These are phyloP conservation scores for Penium margaritaceum DNA, from an alignment of 139 green algal species.

Conservation along the genomic window DNA sequence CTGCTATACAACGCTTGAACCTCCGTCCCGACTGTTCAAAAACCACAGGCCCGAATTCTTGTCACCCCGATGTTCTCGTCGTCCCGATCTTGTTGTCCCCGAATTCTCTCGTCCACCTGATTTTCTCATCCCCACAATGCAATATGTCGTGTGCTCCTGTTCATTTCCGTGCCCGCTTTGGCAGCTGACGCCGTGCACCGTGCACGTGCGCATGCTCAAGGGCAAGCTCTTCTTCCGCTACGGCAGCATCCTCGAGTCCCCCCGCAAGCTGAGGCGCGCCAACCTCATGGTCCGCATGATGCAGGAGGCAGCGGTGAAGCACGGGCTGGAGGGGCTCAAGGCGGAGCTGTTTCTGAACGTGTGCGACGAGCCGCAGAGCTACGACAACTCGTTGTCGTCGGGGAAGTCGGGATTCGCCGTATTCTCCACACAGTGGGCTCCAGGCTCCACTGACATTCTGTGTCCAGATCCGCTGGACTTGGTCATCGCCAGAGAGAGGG, in stretches of 20 bases:
- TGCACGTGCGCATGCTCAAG: not conserved
- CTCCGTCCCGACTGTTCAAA: too few relatives aligned
- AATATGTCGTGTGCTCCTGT: too few relatives aligned
- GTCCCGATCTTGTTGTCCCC: too few relatives aligned
- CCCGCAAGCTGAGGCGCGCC: not conserved
- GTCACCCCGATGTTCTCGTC: too few relatives aligned
- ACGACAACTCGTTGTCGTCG: conserved; percentile 10
- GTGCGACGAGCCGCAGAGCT: conserved; percentile 30
- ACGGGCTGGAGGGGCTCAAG: too few relatives aligned
- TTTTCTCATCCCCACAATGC: too few relatives aligned
- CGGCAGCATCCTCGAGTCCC: conserved; percentile 1
- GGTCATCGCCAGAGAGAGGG: not conserved
- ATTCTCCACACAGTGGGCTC: conserved; percentile 24
- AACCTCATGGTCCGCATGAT: conserved; percentile 13
- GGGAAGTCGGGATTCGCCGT: conserved; percentile 16
- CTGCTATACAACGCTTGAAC: too few relatives aligned
- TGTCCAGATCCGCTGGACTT: conserved; percentile 33
- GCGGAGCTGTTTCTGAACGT: conserved; percentile 31
- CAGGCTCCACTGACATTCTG: conserved; percentile 21
- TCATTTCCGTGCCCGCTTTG: not conserved
- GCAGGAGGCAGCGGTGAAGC: too few relatives aligned
- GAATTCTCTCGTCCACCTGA: too few relatives aligned
- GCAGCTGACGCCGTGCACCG: conserved; percentile 8
- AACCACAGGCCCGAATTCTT: too few relatives aligned
- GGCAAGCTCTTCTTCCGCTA: conserved; percentile 20